Conservation (phyloP, 1,139 yeast genomes). For the Zygoascus meyerae region DNA sequence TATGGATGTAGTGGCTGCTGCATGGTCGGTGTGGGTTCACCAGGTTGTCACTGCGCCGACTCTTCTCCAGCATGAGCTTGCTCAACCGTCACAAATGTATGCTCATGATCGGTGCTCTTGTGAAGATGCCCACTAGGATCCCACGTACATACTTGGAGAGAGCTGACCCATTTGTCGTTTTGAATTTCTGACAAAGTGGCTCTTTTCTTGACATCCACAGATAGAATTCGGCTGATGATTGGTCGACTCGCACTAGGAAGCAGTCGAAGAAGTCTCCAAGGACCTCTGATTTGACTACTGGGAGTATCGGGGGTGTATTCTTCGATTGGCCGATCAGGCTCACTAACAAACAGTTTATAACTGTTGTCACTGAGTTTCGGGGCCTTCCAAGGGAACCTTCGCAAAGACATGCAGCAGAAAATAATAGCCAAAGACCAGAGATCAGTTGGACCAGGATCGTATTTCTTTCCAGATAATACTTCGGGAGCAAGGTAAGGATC, state of each 20-base stretch:
- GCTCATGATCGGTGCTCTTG: slow-evolving; percentile 49
- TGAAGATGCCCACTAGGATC: slow-evolving; percentile 41
- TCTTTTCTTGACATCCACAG: slow-evolving; percentile 59
- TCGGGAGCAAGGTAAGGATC: slow-evolving; percentile 99
- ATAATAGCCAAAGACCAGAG: slow-evolving; percentile 95
- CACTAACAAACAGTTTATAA: slow-evolving; percentile 52
- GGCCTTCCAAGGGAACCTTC: slow-evolving; percentile 96
- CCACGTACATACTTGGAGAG: slow-evolving; percentile 44
- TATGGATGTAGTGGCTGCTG: too few species aligned
- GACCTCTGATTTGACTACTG: slow-evolving; percentile 48
- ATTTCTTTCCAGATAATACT: slow-evolving; percentile 63
- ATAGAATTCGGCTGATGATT: slow-evolving; percentile 67
- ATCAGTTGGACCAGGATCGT: slow-evolving; percentile 91
- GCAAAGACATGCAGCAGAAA: slow-evolving; percentile 90
- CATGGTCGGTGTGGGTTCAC: too few species aligned
- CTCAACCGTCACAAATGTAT: slow-evolving; percentile 49
- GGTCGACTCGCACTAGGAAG: slow-evolving; percentile 84
- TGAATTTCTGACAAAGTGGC: slow-evolving; percentile 64
- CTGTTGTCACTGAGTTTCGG: slow-evolving; percentile 86
- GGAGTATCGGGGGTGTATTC: slow-evolving; percentile 11
- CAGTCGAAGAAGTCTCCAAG: slow-evolving; percentile 79
- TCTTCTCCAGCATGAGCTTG: slow-evolving; percentile 38
- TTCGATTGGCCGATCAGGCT: slow-evolving; percentile 8
- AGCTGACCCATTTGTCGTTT: slow-evolving; percentile 64
- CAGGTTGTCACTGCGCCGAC: too few species aligned